Base-by-base conservation (phyloP, 805 yeast species). In the Candida tallmaniae region DNA sequence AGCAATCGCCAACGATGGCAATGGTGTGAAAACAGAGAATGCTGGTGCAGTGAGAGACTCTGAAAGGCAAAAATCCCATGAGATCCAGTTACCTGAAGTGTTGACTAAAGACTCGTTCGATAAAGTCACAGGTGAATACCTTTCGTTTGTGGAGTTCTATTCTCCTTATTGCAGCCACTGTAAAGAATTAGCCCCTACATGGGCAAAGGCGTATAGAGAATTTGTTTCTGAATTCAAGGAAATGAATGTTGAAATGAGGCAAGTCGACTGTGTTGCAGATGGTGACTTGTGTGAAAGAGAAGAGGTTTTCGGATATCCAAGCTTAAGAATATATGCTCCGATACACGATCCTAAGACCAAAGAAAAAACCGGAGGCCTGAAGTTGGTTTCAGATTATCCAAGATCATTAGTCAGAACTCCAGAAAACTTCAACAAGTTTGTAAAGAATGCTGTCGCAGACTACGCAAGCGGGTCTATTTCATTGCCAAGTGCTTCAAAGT, bases 131-230 rank as follows among this genome's bases (percentile, higher is more conserved):
- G 51, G 64, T 13, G 58, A 67, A 7, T 82, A 82, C 3, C 60
- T 79, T 14, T 81, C 88, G 49, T 70, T 90, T 50, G 80, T 90
- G 22, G 96, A 90, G 60, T 89, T 87, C 59, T 93, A 61, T 54
- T 86, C 96, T 21, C 98, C 98, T 0, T 80, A 80, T 50, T 93
- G 98, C 55, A 55, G 64, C 6, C 97, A 90, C 58, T 93, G 98
- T 61, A 72, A 64, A 41, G 67, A 62, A 6, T 61, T 93, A 34
- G 93, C 85, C 2, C 97, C 98, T 1, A 69, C 62, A 6, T 93
- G 97, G 97, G 73, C 77, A 39, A 65, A 71, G 36, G 73, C 90
- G 0, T 84, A 76, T 60, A 47, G 63, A 16, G 54, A 57, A 4
- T 72, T 75, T 46, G 56, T 68, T 23, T 53, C 58, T 7, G 78